These are phyloP conservation scores for Melastoma candidum DNA, from an alignment of 441 rosid genomes.

Conservation along the genomic window DNA sequence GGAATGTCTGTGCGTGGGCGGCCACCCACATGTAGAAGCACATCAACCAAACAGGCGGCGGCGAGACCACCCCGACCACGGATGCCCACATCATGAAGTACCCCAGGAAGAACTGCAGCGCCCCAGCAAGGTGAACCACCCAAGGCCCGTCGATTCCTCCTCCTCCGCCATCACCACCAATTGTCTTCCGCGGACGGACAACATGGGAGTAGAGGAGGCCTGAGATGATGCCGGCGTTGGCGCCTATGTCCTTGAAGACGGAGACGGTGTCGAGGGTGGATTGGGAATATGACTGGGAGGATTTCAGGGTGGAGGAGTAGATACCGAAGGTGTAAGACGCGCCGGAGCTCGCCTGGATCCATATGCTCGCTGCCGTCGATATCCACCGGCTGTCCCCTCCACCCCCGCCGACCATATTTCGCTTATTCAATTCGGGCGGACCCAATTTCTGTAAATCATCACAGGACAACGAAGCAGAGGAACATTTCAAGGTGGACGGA, in stretches of 20 bases:
- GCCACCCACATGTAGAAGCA: slow-evolving; percentile 61
- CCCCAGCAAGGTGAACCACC: slow-evolving; percentile 60
- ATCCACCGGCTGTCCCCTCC: slow-evolving; percentile 44
- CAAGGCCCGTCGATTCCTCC: slow-evolving; percentile 41
- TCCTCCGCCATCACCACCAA: neutral
- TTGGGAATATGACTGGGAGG: slow-evolving; percentile 70
- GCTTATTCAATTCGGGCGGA: neutral
- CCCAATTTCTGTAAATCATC: too few relatives aligned
- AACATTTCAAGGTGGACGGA: too few relatives aligned
- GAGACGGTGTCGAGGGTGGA: slow-evolving; percentile 87
- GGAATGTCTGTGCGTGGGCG: slow-evolving; percentile 68
- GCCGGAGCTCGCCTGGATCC: slow-evolving; percentile 70
- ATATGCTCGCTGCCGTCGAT: slow-evolving; percentile 70
- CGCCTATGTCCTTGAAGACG: slow-evolving; percentile 91
- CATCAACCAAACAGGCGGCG: slow-evolving; percentile 63
- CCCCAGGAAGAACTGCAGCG: slow-evolving; percentile 58
- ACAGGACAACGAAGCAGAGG: too few relatives aligned
- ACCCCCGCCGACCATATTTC: slow-evolving; percentile 5
- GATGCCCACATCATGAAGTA: slow-evolving; percentile 75
- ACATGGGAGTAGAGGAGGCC: slow-evolving; percentile 61
- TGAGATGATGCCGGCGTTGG: slow-evolving; percentile 61
- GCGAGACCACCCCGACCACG: slow-evolving; percentile 51
- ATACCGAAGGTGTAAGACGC: slow-evolving; percentile 68
- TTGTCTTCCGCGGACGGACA: slow-evolving; percentile 20
- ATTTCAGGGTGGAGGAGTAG: slow-evolving; percentile 68